Evolutionary conservation across 805 yeast species (phyloP), one percentile per base, ranked within the genome.

Genomic region (Saccharomycopsis microspora): DNA sequence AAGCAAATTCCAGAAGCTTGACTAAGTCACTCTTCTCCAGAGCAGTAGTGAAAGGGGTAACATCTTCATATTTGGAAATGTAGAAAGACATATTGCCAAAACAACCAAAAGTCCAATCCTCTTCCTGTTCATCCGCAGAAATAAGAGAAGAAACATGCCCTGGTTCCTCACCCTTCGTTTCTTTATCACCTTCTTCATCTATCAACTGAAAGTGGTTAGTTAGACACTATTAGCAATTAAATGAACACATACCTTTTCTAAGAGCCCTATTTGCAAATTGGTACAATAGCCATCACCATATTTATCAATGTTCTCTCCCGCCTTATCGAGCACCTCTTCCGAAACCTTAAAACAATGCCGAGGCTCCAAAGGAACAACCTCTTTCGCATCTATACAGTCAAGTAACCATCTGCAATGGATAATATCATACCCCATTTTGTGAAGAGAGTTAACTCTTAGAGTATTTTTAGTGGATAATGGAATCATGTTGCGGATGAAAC

Each of bases 321-420:
- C 62, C 3, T 50, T 47, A 1, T 53, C 53, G 19, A 56, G 43
- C 28, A 68, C 52, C 0, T 47, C 50, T 3, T 65, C 59, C 4
- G 68, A 66, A 1, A 72, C 75, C 44, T 55, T 56, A 30, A 74
- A 71, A 37, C 81, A 66, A 56, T 85, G 82, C 27, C 60, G 57
- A 0, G 85, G 83, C 54, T 85, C 95, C 5, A 83, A 54, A 2
- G 70, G 71, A 0, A 85, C 60, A 1, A 78, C 42, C 2, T 55
- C 45, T 1, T 60, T 56, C 9, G 65, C 59, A 11, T 60, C 57
- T 3, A 85, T 64, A 55, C 93, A 78, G 54, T 85, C 89, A 41
- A 77, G 66, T 4, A 86, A 59, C 95, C 96, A 90, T 32, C 64
- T 60, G 0, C 94, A 87, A 45, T 63, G 70, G 5, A 87, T 58